Percentiles rank a stretch among this genome's conserved stretches.
These are phyloP conservation scores for Santalum album DNA, from an alignment of 164 flowering plant genomes.

Conservation along the genomic window DNA sequence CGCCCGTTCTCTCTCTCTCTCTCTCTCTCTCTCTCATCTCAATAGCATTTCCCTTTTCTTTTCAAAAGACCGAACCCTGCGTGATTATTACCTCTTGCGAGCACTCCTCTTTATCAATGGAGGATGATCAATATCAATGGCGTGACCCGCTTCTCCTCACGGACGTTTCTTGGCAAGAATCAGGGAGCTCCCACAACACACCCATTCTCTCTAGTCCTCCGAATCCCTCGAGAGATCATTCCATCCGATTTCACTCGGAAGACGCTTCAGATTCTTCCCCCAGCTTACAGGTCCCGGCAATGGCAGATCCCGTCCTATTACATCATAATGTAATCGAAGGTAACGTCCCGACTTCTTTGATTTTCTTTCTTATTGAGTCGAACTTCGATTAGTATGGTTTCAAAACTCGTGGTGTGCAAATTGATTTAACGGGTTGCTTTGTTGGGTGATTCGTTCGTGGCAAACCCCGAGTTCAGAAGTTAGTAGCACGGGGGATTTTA, in stretches of 20 bases:
- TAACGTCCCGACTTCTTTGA: background rate
- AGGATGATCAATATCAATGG: conserved; percentile 26
- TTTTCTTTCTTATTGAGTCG: background rate
- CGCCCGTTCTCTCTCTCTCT: conserved; percentile 4
- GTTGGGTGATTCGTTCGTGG: conserved; percentile 16
- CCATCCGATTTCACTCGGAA: conserved; percentile 1
- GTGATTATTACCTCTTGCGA: background rate
- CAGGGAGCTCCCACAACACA: background rate
- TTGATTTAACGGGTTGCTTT: background rate
- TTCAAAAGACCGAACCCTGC: background rate
- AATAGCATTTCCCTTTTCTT: background rate
- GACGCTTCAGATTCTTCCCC: conserved; percentile 9
- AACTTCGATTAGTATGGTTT: too few relatives aligned
- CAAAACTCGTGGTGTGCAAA: background rate
- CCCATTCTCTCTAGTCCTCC: background rate
- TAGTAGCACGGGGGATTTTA: background rate
- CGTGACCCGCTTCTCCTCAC: conserved; percentile 64
- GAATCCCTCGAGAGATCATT: background rate
- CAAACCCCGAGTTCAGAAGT: conserved; percentile 8
- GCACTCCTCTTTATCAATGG: conserved; percentile 21
- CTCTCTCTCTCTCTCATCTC: background rate
- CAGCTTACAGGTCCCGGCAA: conserved; percentile 14
- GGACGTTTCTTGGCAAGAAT: conserved; percentile 41
- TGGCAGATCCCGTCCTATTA: conserved; percentile 17
- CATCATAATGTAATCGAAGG: conserved; percentile 10